A percentile compares a stretch with the other conserved stretches of the same genome.
phyloP scores from a whole-genome alignment of 306 rosid species.

The Adenanthera pavonina region DNA sequence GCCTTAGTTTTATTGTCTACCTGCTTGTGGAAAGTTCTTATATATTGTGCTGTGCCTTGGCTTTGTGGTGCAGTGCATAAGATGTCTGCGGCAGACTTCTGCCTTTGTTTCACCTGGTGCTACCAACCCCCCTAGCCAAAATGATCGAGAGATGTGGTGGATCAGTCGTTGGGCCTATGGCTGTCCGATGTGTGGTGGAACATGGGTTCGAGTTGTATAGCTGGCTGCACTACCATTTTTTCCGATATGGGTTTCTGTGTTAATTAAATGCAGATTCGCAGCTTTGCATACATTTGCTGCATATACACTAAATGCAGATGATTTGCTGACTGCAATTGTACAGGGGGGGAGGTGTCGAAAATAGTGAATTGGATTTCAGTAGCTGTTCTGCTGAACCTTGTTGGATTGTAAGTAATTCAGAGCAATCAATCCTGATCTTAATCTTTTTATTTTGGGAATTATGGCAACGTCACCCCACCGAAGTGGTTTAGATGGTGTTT shows the following conservation, averaged over 20 bases:
- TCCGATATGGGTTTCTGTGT: conserved; percentile 3
- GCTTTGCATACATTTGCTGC: conserved; percentile 23
- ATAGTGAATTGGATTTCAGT: conserved; percentile 26
- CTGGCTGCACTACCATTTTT: conserved; percentile 19
- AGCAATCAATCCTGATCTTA: conserved; percentile 24
- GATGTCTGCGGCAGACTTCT: conserved; percentile 96
- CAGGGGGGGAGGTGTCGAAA: conserved; percentile 35
- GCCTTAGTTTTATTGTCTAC: not conserved
- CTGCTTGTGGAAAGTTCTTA: conserved; percentile 13
- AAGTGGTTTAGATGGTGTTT: conserved; percentile 12
- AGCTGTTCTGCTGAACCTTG: conserved; percentile 16
- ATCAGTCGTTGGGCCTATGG: conserved; percentile 96
- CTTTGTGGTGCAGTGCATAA: conserved; percentile 77
- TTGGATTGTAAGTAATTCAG: not conserved
- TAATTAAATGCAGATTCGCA: conserved; percentile 21
- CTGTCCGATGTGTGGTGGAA: conserved; percentile 99
- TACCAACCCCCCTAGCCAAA: conserved; percentile 57
- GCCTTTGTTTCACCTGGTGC: conserved; percentile 78
- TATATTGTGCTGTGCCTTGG: conserved; percentile 32
- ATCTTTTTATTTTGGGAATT: conserved; percentile 1
- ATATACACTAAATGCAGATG: conserved; percentile 24
- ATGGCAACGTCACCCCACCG: conserved; percentile 1
- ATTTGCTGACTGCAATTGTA: conserved; percentile 43
- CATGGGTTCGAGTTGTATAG: conserved; percentile 97
- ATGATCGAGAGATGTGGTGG: conserved; percentile 86